Percentiles rank a stretch among this genome's conserved stretches.
Evolutionary conservation across 1,284 basidiomycete species (phyloP).

Genomic region (Apiotrichum veenhuisii): DNA sequence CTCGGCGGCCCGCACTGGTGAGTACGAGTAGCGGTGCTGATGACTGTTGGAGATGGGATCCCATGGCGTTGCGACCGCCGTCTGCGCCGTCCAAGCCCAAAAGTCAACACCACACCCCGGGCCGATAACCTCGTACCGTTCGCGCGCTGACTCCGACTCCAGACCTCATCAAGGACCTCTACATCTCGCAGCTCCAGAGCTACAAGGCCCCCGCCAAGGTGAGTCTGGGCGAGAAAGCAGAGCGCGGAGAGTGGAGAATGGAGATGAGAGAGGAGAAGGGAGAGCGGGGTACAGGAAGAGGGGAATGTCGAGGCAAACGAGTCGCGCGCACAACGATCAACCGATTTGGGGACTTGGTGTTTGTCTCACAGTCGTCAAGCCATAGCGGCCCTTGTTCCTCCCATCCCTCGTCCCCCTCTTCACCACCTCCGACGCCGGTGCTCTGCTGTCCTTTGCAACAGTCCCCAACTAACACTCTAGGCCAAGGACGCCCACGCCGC

Average conservation of each 20-base stretch:
- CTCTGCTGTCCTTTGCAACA: conserved; percentile 35
- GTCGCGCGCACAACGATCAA: background rate
- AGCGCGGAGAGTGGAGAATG: too few relatives aligned
- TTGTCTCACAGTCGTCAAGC: too few relatives aligned
- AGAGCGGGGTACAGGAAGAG: background rate
- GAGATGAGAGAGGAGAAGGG: background rate
- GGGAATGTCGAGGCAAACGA: background rate
- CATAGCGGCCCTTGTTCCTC: background rate
- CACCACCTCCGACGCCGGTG: background rate
- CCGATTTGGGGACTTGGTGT: background rate
- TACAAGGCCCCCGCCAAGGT: conserved; percentile 65
- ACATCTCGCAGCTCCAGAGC: conserved; percentile 80
- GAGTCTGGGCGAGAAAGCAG: conserved; percentile 15
- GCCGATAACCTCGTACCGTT: background rate
- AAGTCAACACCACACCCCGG: background rate
- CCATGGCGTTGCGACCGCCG: background rate
- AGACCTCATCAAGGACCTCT: conserved; percentile 92
- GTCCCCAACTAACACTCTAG: conserved; percentile 50
- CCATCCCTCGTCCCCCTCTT: background rate
- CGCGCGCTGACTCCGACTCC: conserved; percentile 5
- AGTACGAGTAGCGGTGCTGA: background rate
- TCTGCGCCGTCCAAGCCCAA: background rate
- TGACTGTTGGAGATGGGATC: too few relatives aligned
- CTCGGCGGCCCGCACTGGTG: conserved; percentile 67
- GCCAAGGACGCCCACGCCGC: conserved; percentile 79